Evolutionary conservation across 1,284 basidiomycete genomes (phyloP), one percentile per base, ranked within the genome.

Genomic region (Amylostereum chailletii): DNA sequence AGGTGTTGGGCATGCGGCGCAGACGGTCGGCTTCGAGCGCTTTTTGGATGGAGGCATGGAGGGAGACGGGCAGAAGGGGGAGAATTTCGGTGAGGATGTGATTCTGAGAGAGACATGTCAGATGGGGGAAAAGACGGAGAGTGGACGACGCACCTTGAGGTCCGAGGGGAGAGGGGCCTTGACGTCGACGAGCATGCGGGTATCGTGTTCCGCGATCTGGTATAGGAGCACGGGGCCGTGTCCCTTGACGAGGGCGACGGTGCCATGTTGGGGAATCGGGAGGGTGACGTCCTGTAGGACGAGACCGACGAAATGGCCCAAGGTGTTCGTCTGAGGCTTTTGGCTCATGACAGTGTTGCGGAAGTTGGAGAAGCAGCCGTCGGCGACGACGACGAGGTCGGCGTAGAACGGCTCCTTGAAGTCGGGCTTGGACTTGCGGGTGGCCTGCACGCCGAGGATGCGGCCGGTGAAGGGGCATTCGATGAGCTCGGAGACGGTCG

Each of bases 1-100:
- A 97, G 0, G 89, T 90, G 68, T 98, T 99, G 44, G 96, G 94
- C 95, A 99, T 98, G 19, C 85, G 82, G 8, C 93, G 79, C 29
- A 95, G 70, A 29, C 90, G 80, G 60, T 89, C 82, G 34, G 76
- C 77, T 32, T 77, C 71, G 32, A 94, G 69, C 0, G 90, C 85
- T 31, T 64, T 67, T 50, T 72, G 70, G 33, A 91, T 73, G 33
- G 88, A 69, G 2, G 69, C 57, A 42, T 86, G 87, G 7, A 94
- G 71, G 1, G 76, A 64, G 0, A 76, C 54, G 1, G 94, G 94
- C 31, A 97, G 82, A 63, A 88, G 79, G 1, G 92, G 91, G 34
- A 88, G 67, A 57, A 94, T 79, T 50, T 86, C 75, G 5, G 72
- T 64, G 3, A 85, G 67, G 52, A 97, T 84, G 64, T 89, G 79